Evolutionary conservation across 2,329 filamentous ascomycete genomes (phyloP).

Genomic region (Ilyonectria destructans): DNA sequence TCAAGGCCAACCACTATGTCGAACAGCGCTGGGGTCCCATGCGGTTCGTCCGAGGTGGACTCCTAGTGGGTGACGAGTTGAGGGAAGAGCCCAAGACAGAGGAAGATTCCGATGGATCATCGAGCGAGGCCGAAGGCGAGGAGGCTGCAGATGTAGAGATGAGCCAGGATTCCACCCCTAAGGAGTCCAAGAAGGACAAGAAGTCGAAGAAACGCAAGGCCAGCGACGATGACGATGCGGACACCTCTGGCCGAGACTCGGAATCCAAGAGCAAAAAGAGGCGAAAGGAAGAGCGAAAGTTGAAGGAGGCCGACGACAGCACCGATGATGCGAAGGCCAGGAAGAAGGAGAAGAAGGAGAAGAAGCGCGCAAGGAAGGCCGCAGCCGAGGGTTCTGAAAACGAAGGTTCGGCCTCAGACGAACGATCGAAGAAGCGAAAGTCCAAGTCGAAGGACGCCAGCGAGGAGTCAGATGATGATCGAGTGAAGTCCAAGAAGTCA

Average conservation of each 20-base stretch:
- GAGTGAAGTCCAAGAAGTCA: conserved; percentile 54
- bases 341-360: conserved; percentile 57
- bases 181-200: conserved; percentile 59
- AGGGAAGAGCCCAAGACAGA: conserved; percentile 55
- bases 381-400: conserved; percentile 41
- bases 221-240: conserved; percentile 56
- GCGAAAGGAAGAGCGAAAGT: conserved; percentile 56
- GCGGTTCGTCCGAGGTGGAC: conserved; percentile 90
- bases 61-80: conserved; percentile 73
- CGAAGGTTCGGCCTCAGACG: conserved; percentile 44
- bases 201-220: conserved; percentile 68
- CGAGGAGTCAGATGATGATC: conserved; percentile 49
- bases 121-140: conserved; percentile 26
- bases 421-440: conserved; percentile 55
- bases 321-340: conserved; percentile 39
- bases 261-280: conserved; percentile 56
- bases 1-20: conserved; percentile 82
- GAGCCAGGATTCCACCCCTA: conserved; percentile 42
- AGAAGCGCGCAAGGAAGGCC: conserved; percentile 50
- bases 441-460: conserved; percentile 47
- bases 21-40: conserved; percentile 85
- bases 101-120: conserved; percentile 31
- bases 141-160: conserved; percentile 42
- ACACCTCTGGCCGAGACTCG: conserved; percentile 50
- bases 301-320: conserved; percentile 49